These are phyloP conservation scores for Botrytis porri DNA, from an alignment of 2,329 filamentous ascomycete genomes.

Conservation along the genomic window DNA sequence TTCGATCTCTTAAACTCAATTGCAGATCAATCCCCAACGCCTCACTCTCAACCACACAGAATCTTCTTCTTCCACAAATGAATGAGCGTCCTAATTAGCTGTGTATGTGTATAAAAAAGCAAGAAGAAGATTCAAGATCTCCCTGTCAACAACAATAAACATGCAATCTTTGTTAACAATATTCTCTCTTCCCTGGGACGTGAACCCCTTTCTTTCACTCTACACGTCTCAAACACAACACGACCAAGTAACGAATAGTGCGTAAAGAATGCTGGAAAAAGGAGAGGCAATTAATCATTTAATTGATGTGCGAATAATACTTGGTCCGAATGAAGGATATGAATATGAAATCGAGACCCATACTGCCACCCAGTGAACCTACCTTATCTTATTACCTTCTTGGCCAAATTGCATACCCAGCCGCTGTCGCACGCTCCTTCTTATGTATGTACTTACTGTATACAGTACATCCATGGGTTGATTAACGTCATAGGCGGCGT, in stretches of 20 bases:
- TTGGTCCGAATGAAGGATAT: neutral
- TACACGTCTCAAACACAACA: neutral
- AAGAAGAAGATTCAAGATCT: neutral
- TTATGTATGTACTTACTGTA: too few relatives aligned
- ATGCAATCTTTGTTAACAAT: neutral
- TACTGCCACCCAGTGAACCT: conserved; percentile 2
- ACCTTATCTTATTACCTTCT: neutral
- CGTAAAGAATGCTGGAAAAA: neutral
- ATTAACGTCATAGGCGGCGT: conserved; percentile 4
- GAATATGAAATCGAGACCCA: neutral
- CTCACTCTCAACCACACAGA: neutral
- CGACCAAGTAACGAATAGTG: neutral
- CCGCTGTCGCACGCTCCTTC: conserved; percentile 5
- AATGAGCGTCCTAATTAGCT: neutral
- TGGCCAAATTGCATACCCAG: neutral
- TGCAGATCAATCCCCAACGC: neutral
- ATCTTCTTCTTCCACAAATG: neutral
- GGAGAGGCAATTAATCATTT: neutral
- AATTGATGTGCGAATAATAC: neutral
- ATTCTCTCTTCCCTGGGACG: neutral
- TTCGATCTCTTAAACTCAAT: neutral
- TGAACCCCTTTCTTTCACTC: conserved; percentile 4
- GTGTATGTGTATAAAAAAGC: neutral
- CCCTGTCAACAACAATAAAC: neutral
- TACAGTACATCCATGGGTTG: neutral